Evolutionary conservation across 257 asterid genomes (phyloP).

Genomic region (Nicotiana knightiana): DNA sequence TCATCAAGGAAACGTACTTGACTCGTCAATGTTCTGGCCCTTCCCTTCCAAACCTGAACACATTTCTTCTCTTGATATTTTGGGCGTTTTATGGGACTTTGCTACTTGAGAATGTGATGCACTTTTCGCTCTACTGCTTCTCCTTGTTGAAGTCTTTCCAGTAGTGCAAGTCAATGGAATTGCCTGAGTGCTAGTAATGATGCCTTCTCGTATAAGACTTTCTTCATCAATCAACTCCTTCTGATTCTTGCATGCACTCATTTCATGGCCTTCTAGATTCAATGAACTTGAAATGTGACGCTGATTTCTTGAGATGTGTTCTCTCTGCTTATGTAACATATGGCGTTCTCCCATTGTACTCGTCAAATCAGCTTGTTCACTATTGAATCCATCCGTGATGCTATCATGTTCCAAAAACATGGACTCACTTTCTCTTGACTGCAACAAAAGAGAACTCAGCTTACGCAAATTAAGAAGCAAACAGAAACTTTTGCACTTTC

Average conservation of each 20-base stretch:
- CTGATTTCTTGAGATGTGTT: constrained; percentile 14
- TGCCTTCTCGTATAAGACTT: constrained; percentile 29
- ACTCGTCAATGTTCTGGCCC: constrained; percentile 30
- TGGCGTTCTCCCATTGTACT: constrained; percentile 25
- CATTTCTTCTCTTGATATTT: constrained; percentile 42
- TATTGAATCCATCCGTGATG: constrained; percentile 18
- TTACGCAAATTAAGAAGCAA: neutral
- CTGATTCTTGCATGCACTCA: constrained; percentile 18
- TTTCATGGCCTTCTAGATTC: constrained; percentile 24
- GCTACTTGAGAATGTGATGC: constrained; percentile 31
- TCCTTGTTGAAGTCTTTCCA: constrained; percentile 32
- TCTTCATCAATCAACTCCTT: constrained; percentile 27
- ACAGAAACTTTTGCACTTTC: neutral
- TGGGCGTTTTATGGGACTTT: constrained; percentile 37
- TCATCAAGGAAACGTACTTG: constrained; percentile 34
- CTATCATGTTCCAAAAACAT: constrained; percentile 21
- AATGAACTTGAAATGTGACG: constrained; percentile 25
- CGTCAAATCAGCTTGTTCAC: constrained; percentile 19
- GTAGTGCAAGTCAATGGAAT: constrained; percentile 19
- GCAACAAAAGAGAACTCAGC: constrained; percentile 24
- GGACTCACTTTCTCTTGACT: constrained; percentile 33
- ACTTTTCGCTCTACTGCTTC: constrained; percentile 35
- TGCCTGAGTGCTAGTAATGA: constrained; percentile 14
- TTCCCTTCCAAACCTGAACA: constrained; percentile 30
- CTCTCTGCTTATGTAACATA: constrained; percentile 20